Base-by-base conservation (phyloP, 2,329 filamentous ascomycete genomes). In the Sporothrix pallida region DNA sequence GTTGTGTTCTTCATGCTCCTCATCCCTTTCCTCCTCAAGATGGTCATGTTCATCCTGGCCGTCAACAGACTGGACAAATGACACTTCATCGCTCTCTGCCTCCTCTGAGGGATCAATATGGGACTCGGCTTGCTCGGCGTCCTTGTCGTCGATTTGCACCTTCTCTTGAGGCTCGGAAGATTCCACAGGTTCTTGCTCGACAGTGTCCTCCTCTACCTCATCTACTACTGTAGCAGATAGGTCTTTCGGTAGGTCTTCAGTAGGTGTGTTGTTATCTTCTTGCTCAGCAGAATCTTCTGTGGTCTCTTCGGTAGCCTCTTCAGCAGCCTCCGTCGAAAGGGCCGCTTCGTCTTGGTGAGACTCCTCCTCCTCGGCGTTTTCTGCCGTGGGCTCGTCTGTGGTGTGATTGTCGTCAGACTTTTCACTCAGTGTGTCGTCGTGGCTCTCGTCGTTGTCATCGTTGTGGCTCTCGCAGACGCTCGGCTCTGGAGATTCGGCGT, bases 1-100 rank as follows among this genome's bases (percentile, higher is more conserved):
- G n/a, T 44, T 54, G 12, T 54, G 70, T 17, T 65, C 70, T 20
- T 65, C 70, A 2, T 12, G 23, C 42, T 63, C 54, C 3, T 70
- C 67, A 0, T 50, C 42, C 5, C 15, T 31, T 4, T 58, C 10
- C 37, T 37, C 10, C 50, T 65, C 58, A 3, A 10, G 20, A 17
- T 65, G 50, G 13, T 9, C 42, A 4, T 52, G 46, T 0, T 13
- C 17, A 6, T 54, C 9, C 23, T 44, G 13, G 12, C 7, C 26
- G 1, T 23, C 48, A 10, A 20, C 15, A 37, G 26, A 37, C 48
- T 69, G 46, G 4, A 44, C 12, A 15, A 63, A 20, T 9, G 44
- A 2, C 13, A 67, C 60, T 0, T 26, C 60, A n/a, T 20, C 48
- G 9, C 37, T 2, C 20, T 46, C 42, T 2, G 3, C 23, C 23